Evolutionary conservation across 805 yeast genomes (phyloP).

Genomic region (Scheffersomyces spartinae): DNA sequence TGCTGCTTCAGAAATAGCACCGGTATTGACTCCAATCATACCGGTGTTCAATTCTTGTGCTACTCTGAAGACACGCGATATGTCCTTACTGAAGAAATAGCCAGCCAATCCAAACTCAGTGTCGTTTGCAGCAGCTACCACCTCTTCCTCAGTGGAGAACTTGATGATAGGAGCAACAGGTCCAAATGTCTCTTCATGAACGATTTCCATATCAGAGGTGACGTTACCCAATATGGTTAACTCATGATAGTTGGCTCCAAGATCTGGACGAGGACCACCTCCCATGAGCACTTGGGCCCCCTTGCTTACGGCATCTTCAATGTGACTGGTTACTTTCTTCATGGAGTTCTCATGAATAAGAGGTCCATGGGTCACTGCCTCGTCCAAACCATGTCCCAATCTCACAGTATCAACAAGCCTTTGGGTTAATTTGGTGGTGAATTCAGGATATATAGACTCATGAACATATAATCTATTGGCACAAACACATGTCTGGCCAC

Average conservation of each 20-base stretch:
- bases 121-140: constrained; percentile 47
- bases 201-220: constrained; percentile 42
- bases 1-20: constrained; percentile 57
- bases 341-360: constrained; percentile 54
- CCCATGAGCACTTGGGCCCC: constrained; percentile 47
- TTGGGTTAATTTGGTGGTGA: constrained; percentile 36
- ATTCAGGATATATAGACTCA: constrained; percentile 50
- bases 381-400: constrained; percentile 53
- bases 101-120: constrained; percentile 71
- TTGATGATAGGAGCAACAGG: constrained; percentile 65
- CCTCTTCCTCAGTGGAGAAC: constrained; percentile 57
- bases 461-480: constrained; percentile 67
- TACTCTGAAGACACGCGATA: constrained; percentile 42
- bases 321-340: constrained; percentile 47
- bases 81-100: constrained; percentile 52
- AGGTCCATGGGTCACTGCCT: constrained; percentile 65
- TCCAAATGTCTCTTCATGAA: constrained; percentile 71
- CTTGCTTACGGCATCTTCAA: constrained; percentile 51
- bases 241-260: constrained; percentile 56
- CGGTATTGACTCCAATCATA: constrained; percentile 76
- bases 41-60: constrained; percentile 65
- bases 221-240: constrained; percentile 59
- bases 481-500: constrained; percentile 78
- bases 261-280: constrained; percentile 48
- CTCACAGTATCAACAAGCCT: constrained; percentile 29